phyloP scores from a whole-genome alignment of 768 basidiomycete genomes.

The Clitopilus hobsonii region DNA sequence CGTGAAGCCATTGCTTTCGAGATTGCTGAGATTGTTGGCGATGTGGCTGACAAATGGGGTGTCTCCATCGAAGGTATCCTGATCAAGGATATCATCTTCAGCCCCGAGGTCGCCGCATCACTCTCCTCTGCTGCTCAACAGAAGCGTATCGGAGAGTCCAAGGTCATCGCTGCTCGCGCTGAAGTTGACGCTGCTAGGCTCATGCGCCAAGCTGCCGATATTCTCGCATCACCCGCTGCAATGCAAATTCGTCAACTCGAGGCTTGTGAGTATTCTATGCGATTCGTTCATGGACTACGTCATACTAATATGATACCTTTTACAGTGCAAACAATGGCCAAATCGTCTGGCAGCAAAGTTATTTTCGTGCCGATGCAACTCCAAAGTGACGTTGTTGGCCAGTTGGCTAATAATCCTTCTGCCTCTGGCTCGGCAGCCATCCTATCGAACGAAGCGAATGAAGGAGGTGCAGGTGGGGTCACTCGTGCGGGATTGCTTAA shows the following conservation, averaged over 20 bases:
- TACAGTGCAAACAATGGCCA: conserved; percentile 87
- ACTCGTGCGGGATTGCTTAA: conserved; percentile 50
- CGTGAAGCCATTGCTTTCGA: conserved; percentile 95
- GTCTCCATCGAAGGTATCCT: conserved; percentile 95
- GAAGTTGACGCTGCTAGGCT: conserved; percentile 93
- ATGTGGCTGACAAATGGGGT: conserved; percentile 94
- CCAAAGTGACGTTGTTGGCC: conserved; percentile 64
- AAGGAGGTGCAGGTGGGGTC: conserved; percentile 32
- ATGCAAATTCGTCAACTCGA: conserved; percentile 99
- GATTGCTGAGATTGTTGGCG: conserved; percentile 93
- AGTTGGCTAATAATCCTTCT: conserved; percentile 31
- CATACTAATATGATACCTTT: not conserved
- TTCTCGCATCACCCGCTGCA: conserved; percentile 88
- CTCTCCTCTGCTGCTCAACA: conserved; percentile 95
- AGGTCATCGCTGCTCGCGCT: conserved; percentile 93
- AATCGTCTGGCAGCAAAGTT: conserved; percentile 83
- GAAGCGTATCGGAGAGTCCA: conserved; percentile 94
- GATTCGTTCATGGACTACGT: conserved; percentile 9
- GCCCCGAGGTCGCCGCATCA: conserved; percentile 82
- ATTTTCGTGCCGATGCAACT: conserved; percentile 93
- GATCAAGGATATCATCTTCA: conserved; percentile 94
- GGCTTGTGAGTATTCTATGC: conserved; percentile 41
- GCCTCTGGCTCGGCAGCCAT: conserved; percentile 23
- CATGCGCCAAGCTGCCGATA: conserved; percentile 97
- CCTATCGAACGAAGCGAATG: conserved; percentile 25